Conservation (phyloP, 805 yeast genomes). For the Saccharomycopsis synnaedendra region DNA sequence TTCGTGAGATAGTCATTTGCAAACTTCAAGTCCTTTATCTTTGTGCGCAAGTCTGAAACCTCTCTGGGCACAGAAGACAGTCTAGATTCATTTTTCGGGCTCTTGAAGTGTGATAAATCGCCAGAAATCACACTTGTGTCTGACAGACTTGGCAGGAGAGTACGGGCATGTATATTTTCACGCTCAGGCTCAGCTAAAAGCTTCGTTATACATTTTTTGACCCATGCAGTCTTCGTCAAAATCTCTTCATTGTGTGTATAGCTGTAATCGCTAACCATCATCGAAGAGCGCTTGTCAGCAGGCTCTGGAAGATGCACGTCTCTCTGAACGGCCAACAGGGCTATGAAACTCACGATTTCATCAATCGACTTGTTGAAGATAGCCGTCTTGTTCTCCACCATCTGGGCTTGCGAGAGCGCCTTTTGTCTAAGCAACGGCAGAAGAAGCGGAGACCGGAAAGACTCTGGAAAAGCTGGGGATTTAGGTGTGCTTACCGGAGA, state of each 20-base stretch:
- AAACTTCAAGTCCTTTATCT: constrained; percentile 33
- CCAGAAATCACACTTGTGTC: constrained; percentile 8
- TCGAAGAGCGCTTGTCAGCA: constrained; percentile 4
- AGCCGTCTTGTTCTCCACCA: constrained; percentile 12
- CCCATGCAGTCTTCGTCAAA: constrained; percentile 12
- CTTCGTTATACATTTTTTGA: constrained; percentile 13
- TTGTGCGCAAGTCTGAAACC: constrained; percentile 27
- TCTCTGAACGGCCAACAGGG: constrained; percentile 13
- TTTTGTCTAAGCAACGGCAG: background rate
- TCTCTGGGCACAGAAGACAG: background rate
- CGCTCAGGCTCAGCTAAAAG: constrained; percentile 4
- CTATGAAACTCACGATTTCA: constrained; percentile 14
- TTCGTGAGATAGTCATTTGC: constrained; percentile 34
- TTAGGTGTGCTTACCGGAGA: constrained; percentile 10
- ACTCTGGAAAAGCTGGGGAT: constrained; percentile 3
- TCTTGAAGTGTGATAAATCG: background rate
- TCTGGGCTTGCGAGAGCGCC: background rate
- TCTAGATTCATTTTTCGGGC: constrained; percentile 3
- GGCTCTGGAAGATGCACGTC: constrained; percentile 15
- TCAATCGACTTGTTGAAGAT: constrained; percentile 15
- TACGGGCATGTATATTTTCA: constrained; percentile 9
- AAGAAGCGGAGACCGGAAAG: constrained; percentile 6
- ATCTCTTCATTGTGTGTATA: constrained; percentile 5
- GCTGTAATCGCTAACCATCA: constrained; percentile 3
- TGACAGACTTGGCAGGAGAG: background rate